phyloP scores from a whole-genome alignment of 2,329 filamentous ascomycete species.

The Fusarium torulosum region DNA sequence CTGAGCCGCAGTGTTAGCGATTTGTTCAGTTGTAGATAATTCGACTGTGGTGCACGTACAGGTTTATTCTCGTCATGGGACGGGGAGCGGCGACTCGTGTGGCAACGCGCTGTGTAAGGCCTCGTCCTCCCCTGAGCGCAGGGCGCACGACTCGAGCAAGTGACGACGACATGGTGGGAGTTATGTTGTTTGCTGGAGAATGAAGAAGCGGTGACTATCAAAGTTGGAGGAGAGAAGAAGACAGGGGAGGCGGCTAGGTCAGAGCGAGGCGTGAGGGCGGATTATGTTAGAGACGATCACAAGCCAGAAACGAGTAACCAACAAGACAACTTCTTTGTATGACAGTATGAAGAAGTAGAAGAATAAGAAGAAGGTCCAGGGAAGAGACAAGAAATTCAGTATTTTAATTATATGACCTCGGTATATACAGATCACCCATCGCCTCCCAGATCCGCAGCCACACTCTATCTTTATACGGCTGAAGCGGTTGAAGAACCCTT shows the following conservation, averaged over 20 bases:
- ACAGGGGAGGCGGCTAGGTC: conserved; percentile 1
- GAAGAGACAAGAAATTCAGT: not conserved
- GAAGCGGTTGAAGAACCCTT: conserved; percentile 39
- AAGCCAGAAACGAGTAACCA: conserved; percentile 27
- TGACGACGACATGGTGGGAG: conserved; percentile 57
- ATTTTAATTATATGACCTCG: conserved; percentile 25
- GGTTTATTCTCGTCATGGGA: conserved; percentile 40
- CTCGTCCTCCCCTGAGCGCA: conserved; percentile 61
- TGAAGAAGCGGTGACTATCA: conserved; percentile 3
- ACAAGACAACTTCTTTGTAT: conserved; percentile 10
- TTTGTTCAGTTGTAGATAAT: not conserved
- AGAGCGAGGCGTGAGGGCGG: conserved; percentile 26
- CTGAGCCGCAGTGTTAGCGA: conserved; percentile 23
- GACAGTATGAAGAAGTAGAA: not conserved
- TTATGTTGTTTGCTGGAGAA: not conserved
- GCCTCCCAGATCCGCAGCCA: conserved; percentile 6
- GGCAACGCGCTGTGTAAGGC: conserved; percentile 49
- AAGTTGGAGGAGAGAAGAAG: not conserved
- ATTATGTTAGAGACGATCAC: conserved; percentile 35
- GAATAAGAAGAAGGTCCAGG: not conserved
- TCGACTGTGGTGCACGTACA: conserved; percentile 43
- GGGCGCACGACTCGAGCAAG: conserved; percentile 65
- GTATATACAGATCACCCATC: conserved; percentile 20
- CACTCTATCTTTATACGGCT: conserved; percentile 27
- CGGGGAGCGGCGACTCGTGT: conserved; percentile 39